These are phyloP conservation scores for Cystobasidium slooffiae DNA, from an alignment of 1,284 basidiomycete genomes.

Conservation along the genomic window DNA sequence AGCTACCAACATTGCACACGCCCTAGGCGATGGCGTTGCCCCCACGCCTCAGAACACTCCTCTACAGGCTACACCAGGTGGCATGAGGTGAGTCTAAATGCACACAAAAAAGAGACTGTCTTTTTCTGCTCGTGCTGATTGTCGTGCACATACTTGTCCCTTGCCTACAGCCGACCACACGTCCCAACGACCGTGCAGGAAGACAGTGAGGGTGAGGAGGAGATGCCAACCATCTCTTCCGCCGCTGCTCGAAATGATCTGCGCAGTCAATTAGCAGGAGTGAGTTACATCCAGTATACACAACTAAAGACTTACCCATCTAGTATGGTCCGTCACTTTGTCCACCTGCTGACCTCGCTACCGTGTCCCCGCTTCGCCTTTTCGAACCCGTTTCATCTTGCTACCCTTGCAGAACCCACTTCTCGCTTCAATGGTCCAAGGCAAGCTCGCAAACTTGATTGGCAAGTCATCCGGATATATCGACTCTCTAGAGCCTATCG, in stretches of 20 bases:
- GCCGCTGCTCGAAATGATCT: constrained; percentile 24
- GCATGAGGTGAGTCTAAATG: constrained; percentile 40
- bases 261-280: constrained; percentile 39
- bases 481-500: constrained; percentile 79
- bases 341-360: neutral
- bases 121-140: too few relatives aligned
- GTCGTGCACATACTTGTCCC: neutral
- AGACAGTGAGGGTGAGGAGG: constrained; percentile 51
- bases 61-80: constrained; percentile 41
- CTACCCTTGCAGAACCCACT: constrained; percentile 53
- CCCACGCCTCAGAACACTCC: constrained; percentile 43
- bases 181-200: constrained; percentile 54
- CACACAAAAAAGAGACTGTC: too few relatives aligned
- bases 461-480: constrained; percentile 83
- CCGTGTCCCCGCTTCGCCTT: neutral
- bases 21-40: constrained; percentile 36
- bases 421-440: constrained; percentile 58
- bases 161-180: constrained; percentile 51
- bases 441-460: constrained; percentile 67
- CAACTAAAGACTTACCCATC: too few relatives aligned
- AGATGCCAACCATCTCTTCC: constrained; percentile 52
- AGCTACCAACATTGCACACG: constrained; percentile 41
- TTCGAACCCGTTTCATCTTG: neutral
- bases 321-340: too few relatives aligned
- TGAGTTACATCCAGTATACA: too few relatives aligned